Base-by-base conservation (phyloP, 2,329 filamentous ascomycete genomes). In the Neonectria neomacrospora region DNA sequence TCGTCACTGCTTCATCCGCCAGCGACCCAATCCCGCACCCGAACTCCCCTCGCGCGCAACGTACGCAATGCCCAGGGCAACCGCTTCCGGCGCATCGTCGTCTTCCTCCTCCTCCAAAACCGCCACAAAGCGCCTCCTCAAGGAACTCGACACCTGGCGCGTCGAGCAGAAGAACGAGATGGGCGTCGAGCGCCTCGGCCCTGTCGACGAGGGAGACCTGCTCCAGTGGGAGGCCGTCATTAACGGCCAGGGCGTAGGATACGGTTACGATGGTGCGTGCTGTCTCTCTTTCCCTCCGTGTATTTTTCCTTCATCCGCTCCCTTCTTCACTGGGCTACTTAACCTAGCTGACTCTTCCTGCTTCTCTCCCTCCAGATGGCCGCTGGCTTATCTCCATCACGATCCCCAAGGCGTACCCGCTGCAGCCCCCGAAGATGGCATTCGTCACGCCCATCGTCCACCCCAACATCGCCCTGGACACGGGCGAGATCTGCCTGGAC, bases 401-500 rank as follows among this genome's bases (percentile, higher is more conserved):
- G 54, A 86, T 98, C 73, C 94, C 96, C 0, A 70, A 86, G 0
- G 87, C 86, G 42, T 98, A 99, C 80, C 96, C 96, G 3, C 85
- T 91, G 61, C 80, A 86, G 1, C 91, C 96, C 1, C 96, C 96
- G 1, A 85, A 82, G 42, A 90, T 99, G 69, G 83, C 80, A 61
- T 99, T 99, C 81, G 81, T 85, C n/a, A 99, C 94, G 37, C 88
- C 89, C 66, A 88, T 96, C 69, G 91, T 93, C 73, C 94, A 97
- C 81, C 90, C 94, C 51, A 97, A 97, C 79, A 88, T 88, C 32
- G 82, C 83, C 55, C 82, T 86, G 66, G 72, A 85, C 70, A 94
- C 88, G 2, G 96, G 96, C 71, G 94, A 97, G 80, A 96, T 99
- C 75, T 99, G 96, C 78, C 88, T 98, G 28, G 96, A 97, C 75